These are phyloP conservation scores for Dictyostelium intermedium DNA, from an alignment of 78 protist genomes.

Conservation along the genomic window DNA sequence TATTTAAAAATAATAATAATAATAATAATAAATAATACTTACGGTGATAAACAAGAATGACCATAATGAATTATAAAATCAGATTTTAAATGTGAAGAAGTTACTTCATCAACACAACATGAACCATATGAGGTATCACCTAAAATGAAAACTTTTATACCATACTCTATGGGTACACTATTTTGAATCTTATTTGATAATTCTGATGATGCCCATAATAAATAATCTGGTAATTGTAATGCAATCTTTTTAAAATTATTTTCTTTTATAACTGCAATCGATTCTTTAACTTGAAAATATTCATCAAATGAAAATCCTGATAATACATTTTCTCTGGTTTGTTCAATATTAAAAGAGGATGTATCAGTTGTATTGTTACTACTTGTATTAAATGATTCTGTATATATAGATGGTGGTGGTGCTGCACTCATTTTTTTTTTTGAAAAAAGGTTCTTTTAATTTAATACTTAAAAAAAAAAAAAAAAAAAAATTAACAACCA, in stretches of 20 bases:
- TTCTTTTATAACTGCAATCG: constrained; percentile 13
- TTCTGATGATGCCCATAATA: constrained; percentile 53
- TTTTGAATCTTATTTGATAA: background rate
- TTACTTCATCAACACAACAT: constrained; percentile 79
- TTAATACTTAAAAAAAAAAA: too few relatives aligned
- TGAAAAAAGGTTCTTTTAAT: background rate
- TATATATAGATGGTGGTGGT: constrained; percentile 10
- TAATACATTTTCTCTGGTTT: background rate
- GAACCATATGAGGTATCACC: constrained; percentile 79
- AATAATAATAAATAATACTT: background rate
- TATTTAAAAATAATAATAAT: background rate
- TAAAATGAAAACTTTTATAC: constrained; percentile 40
- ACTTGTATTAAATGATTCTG: constrained; percentile 22
- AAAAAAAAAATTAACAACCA: too few relatives aligned
- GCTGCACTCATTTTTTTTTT: background rate
- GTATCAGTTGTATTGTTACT: background rate
- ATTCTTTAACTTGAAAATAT: constrained; percentile 24
- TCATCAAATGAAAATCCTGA: constrained; percentile 4
- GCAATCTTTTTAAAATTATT: constrained; percentile 47
- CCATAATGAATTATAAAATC: constrained; percentile 79
- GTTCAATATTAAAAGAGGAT: background rate
- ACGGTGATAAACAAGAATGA: constrained; percentile 76
- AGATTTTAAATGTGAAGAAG: constrained; percentile 40
- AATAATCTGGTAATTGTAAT: constrained; percentile 57
- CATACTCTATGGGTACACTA: background rate